Percentiles rank a stretch among this genome's conserved stretches.
Conservation (phyloP, 164 flowering plant genomes). For the Warburgia ugandensis region DNA sequence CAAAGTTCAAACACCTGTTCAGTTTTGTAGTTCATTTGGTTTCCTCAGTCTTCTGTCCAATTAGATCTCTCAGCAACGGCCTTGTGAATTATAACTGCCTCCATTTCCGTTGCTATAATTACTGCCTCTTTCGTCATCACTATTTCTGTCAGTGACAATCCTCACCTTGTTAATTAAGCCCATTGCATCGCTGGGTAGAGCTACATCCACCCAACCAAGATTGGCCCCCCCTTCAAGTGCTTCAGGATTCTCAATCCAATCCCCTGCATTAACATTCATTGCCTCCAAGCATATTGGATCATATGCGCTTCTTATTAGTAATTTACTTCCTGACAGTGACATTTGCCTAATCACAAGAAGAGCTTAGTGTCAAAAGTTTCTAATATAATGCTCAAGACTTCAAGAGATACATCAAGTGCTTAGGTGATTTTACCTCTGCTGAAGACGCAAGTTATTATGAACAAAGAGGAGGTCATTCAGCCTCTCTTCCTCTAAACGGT, state of each 20-base stretch:
- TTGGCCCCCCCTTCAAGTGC: slow-evolving; percentile 13
- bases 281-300: slow-evolving; percentile 29
- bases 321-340: slow-evolving; percentile 2
- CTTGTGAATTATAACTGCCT: slow-evolving; percentile 8
- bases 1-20: no score
- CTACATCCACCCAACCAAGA: slow-evolving; percentile 17
- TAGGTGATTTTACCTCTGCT: slow-evolving; percentile 24
- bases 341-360: slow-evolving; percentile 16
- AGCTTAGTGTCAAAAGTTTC: neutral
- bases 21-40: no score
- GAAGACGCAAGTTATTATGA: slow-evolving; percentile 62
- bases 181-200: slow-evolving; percentile 11
- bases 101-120: slow-evolving; percentile 8
- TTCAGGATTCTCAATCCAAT: slow-evolving; percentile 24
- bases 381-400: neutral
- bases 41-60: no score
- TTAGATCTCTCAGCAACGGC: neutral
- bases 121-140: slow-evolving; percentile 8
- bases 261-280: slow-evolving; percentile 14
- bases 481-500: slow-evolving; percentile 42
- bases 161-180: slow-evolving; percentile 5
- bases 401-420: neutral
- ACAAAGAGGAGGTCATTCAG: slow-evolving; percentile 52
- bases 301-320: slow-evolving; percentile 1
- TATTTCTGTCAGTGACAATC: slow-evolving; percentile 7